Evolutionary conservation across 202 grass and related monocot species (phyloP), one percentile per base, ranked within the genome.

Genomic region (Digitaria exilis): DNA sequence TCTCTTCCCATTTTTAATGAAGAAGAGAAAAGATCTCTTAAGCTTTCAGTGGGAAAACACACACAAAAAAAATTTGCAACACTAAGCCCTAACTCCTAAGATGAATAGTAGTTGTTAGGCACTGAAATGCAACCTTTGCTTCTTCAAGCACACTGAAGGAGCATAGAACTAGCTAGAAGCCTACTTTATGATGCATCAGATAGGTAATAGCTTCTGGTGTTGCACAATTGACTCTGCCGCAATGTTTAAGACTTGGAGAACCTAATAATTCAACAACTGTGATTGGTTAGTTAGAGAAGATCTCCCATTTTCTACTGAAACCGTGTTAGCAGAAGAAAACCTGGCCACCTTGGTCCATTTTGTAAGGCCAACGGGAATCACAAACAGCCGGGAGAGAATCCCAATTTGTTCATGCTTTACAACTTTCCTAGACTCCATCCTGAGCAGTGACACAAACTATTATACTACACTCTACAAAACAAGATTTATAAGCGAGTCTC

Each of bases 141-240:
- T 84, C 59, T 84, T 60, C 49, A 74, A 69, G 42, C 73, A 54
- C 79, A 61, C 59, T 60, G 41, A 69, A 25, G 24, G 10, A 73
- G 60, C 74, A 73, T 59, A 44, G 21, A 31, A 25, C 64, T 78
- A 28, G 24, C 12, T 15, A 60, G 25, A 60, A 62, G 9, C 60
- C 59, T 68, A 73, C 79, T 86, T 86, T 83, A 79, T 74, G 50
- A 73, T 60, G 79, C 68, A 82, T 74, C 79, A 83, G 68, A 80
- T 79, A 83, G 59, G 74, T 83, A 54, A 67, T 80, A 86, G 68
- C 75, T 90, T 86, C 73, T 54, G 49, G 46, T 56, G 69, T 69
- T 83, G 74, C 55, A 83, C 65, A 83, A 86, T 86, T 89, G 88
- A 83, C 79, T 79, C 51, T 45, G 26, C 29, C 31, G 34, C 37